phyloP scores from a whole-genome alignment of 345 rosid species.

The Sisymbrium altissimum region DNA sequence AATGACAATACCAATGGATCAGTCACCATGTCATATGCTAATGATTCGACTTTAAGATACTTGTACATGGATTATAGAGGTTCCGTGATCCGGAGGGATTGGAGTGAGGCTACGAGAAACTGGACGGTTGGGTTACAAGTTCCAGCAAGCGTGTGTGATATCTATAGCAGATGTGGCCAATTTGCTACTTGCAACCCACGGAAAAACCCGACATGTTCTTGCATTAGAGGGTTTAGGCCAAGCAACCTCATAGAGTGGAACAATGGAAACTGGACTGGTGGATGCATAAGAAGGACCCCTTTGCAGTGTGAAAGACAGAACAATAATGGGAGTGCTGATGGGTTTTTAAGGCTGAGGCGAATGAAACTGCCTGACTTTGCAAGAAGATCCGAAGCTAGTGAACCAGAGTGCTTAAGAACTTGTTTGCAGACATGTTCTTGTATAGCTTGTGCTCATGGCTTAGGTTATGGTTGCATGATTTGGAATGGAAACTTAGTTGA shows the following conservation, averaged over 20 bases:
- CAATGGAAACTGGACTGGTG: slow-evolving; percentile 45
- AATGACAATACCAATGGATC: slow-evolving; percentile 18
- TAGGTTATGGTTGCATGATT: slow-evolving; percentile 48
- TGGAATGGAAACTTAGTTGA: slow-evolving; percentile 48
- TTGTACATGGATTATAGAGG: slow-evolving; percentile 32
- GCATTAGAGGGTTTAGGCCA: slow-evolving; percentile 54
- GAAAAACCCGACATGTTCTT: slow-evolving; percentile 42
- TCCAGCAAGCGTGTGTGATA: slow-evolving; percentile 37
- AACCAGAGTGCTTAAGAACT: slow-evolving; percentile 33
- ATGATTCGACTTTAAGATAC: slow-evolving; percentile 1
- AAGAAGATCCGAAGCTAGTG: slow-evolving; percentile 30
- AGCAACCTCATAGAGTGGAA: slow-evolving; percentile 41
- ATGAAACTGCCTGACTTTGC: slow-evolving; percentile 48
- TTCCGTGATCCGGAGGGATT: slow-evolving; percentile 12
- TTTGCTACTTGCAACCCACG: slow-evolving; percentile 41
- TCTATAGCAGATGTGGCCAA: slow-evolving; percentile 49
- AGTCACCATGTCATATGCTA: slow-evolving; percentile 15
- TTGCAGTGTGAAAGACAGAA: slow-evolving; percentile 38
- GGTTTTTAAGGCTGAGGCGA: slow-evolving; percentile 34
- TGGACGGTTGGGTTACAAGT: slow-evolving; percentile 3
- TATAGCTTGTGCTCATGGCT: slow-evolving; percentile 43
- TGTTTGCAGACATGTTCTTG: slow-evolving; percentile 57
- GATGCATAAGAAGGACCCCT: slow-evolving; percentile 42
- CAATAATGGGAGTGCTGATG: slow-evolving; percentile 38
- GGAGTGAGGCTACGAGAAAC: slow-evolving; percentile 18